These are phyloP conservation scores for Bathelium albidoporum DNA, from an alignment of 495 filamentous ascomycete species.

Conservation along the genomic window DNA sequence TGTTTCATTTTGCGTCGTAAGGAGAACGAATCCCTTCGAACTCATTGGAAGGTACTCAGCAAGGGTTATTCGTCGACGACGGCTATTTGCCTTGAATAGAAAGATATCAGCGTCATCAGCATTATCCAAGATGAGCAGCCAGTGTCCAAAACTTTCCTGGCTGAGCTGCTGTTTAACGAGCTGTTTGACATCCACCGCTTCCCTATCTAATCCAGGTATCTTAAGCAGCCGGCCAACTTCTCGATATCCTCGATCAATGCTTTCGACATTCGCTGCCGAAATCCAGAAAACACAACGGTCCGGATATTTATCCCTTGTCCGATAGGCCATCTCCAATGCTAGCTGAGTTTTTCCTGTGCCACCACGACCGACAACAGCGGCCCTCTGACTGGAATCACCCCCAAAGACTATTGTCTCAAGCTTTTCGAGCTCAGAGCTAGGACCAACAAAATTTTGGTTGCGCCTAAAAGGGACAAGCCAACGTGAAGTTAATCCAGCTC, in stretches of 20 bases:
- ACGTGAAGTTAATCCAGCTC: no score
- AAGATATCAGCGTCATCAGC: constrained; percentile 29
- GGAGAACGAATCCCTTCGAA: constrained; percentile 14
- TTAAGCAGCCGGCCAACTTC: background rate
- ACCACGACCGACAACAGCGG: background rate
- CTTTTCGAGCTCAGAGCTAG: background rate
- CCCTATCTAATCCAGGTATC: background rate
- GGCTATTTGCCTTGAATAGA: background rate
- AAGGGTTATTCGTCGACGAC: background rate
- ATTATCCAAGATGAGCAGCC: constrained; percentile 34
- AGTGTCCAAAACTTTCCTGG: constrained; percentile 18
- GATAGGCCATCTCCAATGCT: constrained; percentile 24
- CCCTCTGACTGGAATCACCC: background rate
- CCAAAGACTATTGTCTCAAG: background rate
- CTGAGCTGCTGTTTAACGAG: constrained; percentile 19
- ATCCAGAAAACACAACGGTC: constrained; percentile 30
- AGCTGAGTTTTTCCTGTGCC: constrained; percentile 7
- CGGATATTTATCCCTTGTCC: constrained; percentile 17
- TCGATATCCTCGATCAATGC: background rate
- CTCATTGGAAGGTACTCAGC: constrained; percentile 18
- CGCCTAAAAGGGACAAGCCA: background rate
- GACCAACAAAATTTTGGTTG: background rate
- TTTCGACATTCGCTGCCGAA: constrained; percentile 21
- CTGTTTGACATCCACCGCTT: constrained; percentile 16
- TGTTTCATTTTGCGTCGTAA: constrained; percentile 17